Conservation (phyloP, 768 basidiomycete species). For the Collybiopsis confluens region DNA sequence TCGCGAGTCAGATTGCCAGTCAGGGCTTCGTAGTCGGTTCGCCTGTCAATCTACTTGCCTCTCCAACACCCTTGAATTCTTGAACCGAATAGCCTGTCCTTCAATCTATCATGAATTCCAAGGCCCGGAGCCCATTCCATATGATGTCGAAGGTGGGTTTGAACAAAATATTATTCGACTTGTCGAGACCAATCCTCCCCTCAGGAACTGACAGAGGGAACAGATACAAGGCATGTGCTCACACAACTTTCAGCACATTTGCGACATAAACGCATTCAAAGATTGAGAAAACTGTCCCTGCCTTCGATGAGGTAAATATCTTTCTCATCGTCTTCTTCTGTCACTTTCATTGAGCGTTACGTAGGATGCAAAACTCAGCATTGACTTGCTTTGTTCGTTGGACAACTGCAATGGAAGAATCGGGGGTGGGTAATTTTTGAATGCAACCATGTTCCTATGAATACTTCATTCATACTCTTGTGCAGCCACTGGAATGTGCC, state of each 20-base stretch:
- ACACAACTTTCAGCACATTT: conserved; percentile 2
- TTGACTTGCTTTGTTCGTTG: conserved; percentile 71
- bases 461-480: not conserved
- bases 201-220: conserved; percentile 89
- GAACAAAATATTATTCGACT: not conserved
- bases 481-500: conserved; percentile 84
- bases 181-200: not conserved
- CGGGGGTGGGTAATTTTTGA: conserved; percentile 50
- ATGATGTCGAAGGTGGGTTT: conserved; percentile 76
- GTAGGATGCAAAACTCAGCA: conserved; percentile 73
- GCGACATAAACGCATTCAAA: conserved; percentile 24
- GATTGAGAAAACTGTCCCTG: conserved; percentile 84
- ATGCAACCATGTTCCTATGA: conserved; percentile 7
- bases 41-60: conserved; percentile 18
- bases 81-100: conserved; percentile 55
- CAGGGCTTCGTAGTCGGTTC: conserved; percentile 80
- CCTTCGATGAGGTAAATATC: conserved; percentile 75
- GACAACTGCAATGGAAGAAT: conserved; percentile 90
- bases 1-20: conserved; percentile 83
- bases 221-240: conserved; percentile 65
- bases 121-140: conserved; percentile 82
- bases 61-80: conserved; percentile 1
- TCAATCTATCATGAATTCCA: conserved; percentile 92
- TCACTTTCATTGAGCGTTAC: not conserved
- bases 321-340: not conserved